Evolutionary conservation across 305 asterid species (phyloP), one percentile per base, ranked within the genome.

Genomic region (Lippia alba): DNA sequence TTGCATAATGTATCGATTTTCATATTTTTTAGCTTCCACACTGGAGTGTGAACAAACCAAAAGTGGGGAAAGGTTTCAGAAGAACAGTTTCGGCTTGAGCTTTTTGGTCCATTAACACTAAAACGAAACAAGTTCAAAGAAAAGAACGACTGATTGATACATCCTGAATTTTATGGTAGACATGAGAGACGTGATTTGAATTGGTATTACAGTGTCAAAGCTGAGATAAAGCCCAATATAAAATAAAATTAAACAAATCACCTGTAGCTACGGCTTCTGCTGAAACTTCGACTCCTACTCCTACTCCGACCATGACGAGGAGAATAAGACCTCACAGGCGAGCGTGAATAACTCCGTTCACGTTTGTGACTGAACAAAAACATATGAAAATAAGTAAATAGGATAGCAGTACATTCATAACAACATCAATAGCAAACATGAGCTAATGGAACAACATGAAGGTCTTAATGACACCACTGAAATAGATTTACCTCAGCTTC

Each of bases 261-360:
- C 96, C 96, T 89, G 89, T 81, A 85, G 79, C 92, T 86, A 33
- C 83, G 84, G 32, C 90, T 84, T 79, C 86, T 73, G 80, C 91
- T 89, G 75, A 76, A 82, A 76, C 91, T 85, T 33, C 79, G 84
- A 66, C 87, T 82, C 34, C 79, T 83, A 68, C 87, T 78, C 64
- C 82, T 78, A 64, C 81, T 82, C 73, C 87, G 74, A 30, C 87
- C 96, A 61, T 81, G 91, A 32, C 76, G 85, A 65, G 94, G 91
- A 63, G 92, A 84, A 33, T 48, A 55, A 4, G 80, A 76, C 76
- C 80, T 65, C 65, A 65, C 76, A 67, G 91, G 96, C 7, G 96
- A 84, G 41, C 91, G 83, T 3, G 92, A 89, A 69, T 77, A 79
- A 62, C 89, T 87, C 57, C 83, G 81, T 6, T 74, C 88, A 54